Evolutionary conservation across 169 alveolate species (phyloP).

Genomic region (Eimeria sp.): DNA sequence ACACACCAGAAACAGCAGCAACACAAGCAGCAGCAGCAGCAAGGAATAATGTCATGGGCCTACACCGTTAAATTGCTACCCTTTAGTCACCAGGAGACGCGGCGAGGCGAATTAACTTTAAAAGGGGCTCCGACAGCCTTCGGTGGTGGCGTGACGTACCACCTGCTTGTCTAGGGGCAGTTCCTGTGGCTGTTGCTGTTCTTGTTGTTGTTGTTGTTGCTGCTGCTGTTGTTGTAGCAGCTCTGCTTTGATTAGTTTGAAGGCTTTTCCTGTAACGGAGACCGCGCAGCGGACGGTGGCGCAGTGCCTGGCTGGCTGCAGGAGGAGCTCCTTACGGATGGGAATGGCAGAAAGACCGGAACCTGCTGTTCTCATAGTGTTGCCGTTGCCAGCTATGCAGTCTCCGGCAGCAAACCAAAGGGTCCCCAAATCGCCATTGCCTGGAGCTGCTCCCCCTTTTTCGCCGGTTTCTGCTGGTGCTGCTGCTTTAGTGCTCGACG

Average conservation of each 20-base stretch:
- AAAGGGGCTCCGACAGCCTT: neutral
- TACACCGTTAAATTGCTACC: no score
- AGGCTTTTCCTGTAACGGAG: neutral
- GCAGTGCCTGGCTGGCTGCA: slow-evolving; percentile 47
- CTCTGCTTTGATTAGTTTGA: slow-evolving; percentile 29
- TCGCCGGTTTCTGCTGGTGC: neutral
- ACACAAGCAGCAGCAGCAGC: neutral
- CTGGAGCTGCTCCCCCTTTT: neutral
- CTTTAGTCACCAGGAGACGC: no score
- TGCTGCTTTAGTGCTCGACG: neutral
- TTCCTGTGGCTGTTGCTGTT: neutral
- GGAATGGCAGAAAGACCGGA: neutral
- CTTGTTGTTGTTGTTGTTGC: neutral
- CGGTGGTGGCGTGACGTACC: neutral
- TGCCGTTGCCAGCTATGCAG: neutral
- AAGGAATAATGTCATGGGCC: neutral
- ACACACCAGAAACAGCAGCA: neutral
- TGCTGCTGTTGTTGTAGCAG: slow-evolving; percentile 46
- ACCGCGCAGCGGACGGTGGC: slow-evolving; percentile 34
- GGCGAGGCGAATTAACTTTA: no score
- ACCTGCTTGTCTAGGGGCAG: neutral
- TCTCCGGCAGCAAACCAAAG: neutral
- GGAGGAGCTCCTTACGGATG: slow-evolving; percentile 10
- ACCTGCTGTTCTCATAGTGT: neutral
- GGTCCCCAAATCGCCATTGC: neutral